phyloP scores from a whole-genome alignment of 164 flowering plant species.

The Sextonia rubra region DNA sequence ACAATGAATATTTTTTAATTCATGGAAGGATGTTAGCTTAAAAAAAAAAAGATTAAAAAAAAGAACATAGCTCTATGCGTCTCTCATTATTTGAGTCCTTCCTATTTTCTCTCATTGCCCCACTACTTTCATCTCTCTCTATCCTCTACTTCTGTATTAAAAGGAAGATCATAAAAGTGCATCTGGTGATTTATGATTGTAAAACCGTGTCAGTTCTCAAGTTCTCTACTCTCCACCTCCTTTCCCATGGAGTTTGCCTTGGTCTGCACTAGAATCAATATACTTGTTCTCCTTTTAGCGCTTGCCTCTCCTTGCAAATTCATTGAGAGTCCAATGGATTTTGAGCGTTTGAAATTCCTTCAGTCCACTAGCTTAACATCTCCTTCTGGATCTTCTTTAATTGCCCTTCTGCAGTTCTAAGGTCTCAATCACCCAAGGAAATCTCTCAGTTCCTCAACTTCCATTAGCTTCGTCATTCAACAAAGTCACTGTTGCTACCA shows the following conservation, averaged over 20 bases:
- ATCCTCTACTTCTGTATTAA: too few relatives aligned
- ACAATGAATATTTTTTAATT: too few relatives aligned
- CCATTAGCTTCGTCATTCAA: slow-evolving; percentile 22
- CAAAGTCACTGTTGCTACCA: slow-evolving; percentile 32
- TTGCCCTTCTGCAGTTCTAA: slow-evolving; percentile 27
- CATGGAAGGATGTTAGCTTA: too few relatives aligned
- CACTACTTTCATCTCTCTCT: neutral
- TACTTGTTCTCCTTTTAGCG: slow-evolving; percentile 22
- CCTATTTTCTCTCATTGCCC: neutral
- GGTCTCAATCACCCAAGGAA: slow-evolving; percentile 25
- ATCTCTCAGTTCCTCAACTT: slow-evolving; percentile 28
- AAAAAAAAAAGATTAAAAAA: neutral
- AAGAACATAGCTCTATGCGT: neutral
- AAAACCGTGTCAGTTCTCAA: slow-evolving; percentile 3
- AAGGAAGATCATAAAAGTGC: neutral
- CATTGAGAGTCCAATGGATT: slow-evolving; percentile 34
- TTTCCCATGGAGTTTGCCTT: slow-evolving; percentile 21
- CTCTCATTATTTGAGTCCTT: neutral
- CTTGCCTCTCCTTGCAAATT: slow-evolving; percentile 26
- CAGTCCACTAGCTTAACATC: slow-evolving; percentile 23
- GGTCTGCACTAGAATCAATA: slow-evolving; percentile 19
- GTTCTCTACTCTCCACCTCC: neutral
- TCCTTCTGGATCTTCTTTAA: slow-evolving; percentile 28
- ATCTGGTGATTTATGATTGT: neutral
- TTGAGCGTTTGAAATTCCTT: slow-evolving; percentile 25